Conservation (phyloP, 2,329 filamentous ascomycete genomes). For the Talaromyces verruculosus region DNA sequence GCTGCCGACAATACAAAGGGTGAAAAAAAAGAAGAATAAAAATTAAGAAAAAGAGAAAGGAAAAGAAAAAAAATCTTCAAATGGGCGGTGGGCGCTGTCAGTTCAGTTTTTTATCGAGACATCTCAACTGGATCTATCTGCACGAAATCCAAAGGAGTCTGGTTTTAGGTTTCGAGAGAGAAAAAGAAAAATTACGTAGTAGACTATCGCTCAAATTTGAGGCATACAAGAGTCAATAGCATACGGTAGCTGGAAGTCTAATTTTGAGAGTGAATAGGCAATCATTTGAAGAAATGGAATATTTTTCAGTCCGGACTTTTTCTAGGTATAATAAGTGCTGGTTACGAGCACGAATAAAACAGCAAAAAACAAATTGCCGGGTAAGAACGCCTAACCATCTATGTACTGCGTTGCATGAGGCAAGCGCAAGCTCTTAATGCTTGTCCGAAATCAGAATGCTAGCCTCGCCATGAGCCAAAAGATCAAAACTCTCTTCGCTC, state of each 20-base stretch:
- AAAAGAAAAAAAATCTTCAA: not conserved
- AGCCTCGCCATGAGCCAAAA: constrained; percentile 46
- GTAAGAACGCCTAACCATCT: constrained; percentile 1
- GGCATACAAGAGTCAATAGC: not conserved
- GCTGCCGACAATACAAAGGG: not conserved
- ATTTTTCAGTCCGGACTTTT: not conserved
- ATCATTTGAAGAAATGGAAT: not conserved
- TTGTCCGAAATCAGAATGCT: constrained; percentile 34
- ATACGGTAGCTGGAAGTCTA: not conserved
- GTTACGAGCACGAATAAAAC: not conserved
- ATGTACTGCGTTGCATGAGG: not conserved
- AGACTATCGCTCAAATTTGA: not conserved
- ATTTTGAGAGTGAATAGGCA: not conserved
- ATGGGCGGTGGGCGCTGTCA: not conserved
- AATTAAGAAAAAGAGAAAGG: not conserved
- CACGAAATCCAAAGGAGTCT: not conserved
- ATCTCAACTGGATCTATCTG: not conserved
- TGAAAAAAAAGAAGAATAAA: not conserved
- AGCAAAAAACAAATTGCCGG: not conserved
- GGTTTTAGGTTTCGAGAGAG: not conserved
- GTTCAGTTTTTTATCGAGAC: not conserved
- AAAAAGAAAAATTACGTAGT: not conserved
- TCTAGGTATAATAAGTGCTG: not conserved
- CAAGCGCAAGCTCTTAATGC: not conserved
- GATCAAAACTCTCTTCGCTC: constrained; percentile 52